Evolutionary conservation across 805 yeast species (phyloP).

Genomic region (Zygosaccharomyces gambellarensis): DNA sequence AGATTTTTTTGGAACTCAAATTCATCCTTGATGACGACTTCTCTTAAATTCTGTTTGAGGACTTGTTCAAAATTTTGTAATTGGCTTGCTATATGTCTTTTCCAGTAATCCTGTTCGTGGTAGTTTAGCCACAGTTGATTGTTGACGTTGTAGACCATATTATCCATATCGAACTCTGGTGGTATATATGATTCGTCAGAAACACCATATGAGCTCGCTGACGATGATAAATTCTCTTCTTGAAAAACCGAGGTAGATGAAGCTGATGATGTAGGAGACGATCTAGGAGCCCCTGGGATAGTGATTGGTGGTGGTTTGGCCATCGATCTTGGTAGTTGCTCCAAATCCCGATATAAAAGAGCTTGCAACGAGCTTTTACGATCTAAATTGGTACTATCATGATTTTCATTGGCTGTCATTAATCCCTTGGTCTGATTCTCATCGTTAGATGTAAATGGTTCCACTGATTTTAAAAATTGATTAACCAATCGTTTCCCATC

Average conservation of each 20-base stretch:
- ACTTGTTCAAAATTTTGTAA: conserved; percentile 24
- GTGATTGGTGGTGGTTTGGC: conserved; percentile 2
- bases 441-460: conserved; percentile 11
- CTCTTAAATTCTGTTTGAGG: conserved; percentile 21
- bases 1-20: conserved; percentile 27
- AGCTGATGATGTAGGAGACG: conserved; percentile 12
- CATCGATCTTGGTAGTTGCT: conserved; percentile 5
- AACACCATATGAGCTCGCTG: conserved; percentile 11
- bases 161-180: conserved; percentile 9
- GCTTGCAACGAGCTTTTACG: conserved; percentile 22
- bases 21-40: conserved; percentile 27
- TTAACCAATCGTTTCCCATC: conserved; percentile 28
- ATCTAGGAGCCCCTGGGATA: conserved; percentile 1
- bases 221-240: conserved; percentile 8
- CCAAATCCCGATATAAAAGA: conserved; percentile 22
- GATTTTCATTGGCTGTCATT: background rate
- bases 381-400: background rate
- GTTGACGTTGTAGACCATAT: conserved; percentile 1
- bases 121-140: conserved; percentile 13
- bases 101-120: conserved; percentile 23
- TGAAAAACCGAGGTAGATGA: conserved; percentile 9
- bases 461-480: conserved; percentile 27
- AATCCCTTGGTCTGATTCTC: background rate
- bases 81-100: conserved; percentile 22
- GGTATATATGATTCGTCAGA: conserved; percentile 10